These are phyloP conservation scores for Maudiozyma turicensis DNA, from an alignment of 805 yeast genomes.

Conservation along the genomic window DNA sequence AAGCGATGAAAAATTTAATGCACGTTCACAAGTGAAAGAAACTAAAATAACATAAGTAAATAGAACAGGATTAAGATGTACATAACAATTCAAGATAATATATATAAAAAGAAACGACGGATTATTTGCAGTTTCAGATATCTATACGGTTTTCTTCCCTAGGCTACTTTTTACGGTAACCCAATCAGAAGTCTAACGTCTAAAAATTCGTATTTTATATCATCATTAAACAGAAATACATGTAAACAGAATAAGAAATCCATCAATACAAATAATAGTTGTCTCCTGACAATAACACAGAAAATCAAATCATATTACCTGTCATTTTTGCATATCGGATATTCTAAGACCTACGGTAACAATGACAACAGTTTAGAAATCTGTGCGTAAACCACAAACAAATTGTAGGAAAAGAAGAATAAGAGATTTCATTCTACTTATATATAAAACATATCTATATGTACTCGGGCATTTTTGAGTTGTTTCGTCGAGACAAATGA, in stretches of 20 bases:
- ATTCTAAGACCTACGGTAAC: too few species aligned
- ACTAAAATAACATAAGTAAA: too few species aligned
- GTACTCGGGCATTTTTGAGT: too few species aligned
- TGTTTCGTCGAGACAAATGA: too few species aligned
- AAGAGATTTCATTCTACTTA: too few species aligned
- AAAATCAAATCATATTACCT: not conserved
- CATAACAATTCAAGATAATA: not conserved
- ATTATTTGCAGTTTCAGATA: slow-evolving; percentile 11
- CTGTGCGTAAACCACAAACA: too few species aligned
- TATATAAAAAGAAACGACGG: not conserved
- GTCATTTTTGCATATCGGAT: not conserved
- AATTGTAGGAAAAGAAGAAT: too few species aligned
- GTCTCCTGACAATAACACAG: not conserved
- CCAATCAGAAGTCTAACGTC: slow-evolving; percentile 33
- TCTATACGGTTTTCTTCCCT: slow-evolving; percentile 26
- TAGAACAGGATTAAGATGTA: too few species aligned
- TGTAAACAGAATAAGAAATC: not conserved
- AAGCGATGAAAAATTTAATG: too few species aligned
- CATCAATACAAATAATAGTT: not conserved
- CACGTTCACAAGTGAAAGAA: too few species aligned
- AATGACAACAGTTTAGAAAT: too few species aligned
- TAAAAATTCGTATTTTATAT: slow-evolving; percentile 21
- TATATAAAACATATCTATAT: too few species aligned
- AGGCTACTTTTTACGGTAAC: slow-evolving; percentile 5
- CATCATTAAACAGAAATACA: slow-evolving; percentile 14